phyloP scores from a whole-genome alignment of 108 stramenopile species.

The Fragilariopsis cylindrus region DNA sequence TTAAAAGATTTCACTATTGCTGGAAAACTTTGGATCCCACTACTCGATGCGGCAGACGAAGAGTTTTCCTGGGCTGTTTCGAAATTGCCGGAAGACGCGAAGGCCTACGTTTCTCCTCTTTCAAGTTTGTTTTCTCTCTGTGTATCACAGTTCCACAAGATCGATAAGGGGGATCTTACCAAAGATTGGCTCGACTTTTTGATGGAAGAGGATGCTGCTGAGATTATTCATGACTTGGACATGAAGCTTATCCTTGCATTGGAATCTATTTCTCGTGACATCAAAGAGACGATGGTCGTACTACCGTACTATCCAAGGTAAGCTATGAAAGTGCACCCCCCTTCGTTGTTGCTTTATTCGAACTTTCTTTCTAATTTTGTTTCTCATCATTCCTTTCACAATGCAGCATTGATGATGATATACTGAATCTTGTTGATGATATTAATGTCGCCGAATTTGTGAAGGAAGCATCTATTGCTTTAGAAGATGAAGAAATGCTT shows the following conservation, averaged over 20 bases:
- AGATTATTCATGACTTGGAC: constrained; percentile 82
- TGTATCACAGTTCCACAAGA: constrained; percentile 75
- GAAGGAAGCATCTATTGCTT: constrained; percentile 67
- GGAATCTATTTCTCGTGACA: constrained; percentile 71
- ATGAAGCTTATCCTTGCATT: constrained; percentile 69
- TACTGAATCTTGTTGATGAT: constrained; percentile 84
- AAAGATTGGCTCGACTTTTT: constrained; percentile 85
- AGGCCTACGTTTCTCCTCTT: constrained; percentile 65
- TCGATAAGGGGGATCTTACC: constrained; percentile 53
- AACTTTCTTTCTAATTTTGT: not conserved
- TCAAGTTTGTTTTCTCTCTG: constrained; percentile 84
- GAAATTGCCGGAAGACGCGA: constrained; percentile 57
- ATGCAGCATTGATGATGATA: constrained; percentile 81
- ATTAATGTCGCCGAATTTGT: constrained; percentile 72
- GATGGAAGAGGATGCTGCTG: constrained; percentile 69
- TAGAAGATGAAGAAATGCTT: constrained; percentile 65
- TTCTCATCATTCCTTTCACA: constrained; percentile 7
- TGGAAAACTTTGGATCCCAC: constrained; percentile 80
- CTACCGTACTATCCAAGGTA: constrained; percentile 86
- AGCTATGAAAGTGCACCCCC: constrained; percentile 18
- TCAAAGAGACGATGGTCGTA: constrained; percentile 73
- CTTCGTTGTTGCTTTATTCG: not conserved
- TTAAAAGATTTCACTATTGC: constrained; percentile 77
- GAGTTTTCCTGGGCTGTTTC: constrained; percentile 70
- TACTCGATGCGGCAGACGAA: constrained; percentile 83